A percentile compares a stretch with the other conserved stretches of the same genome.
Conservation (phyloP, 2,329 filamentous ascomycete genomes). For the Colletotrichum endophyticum region DNA sequence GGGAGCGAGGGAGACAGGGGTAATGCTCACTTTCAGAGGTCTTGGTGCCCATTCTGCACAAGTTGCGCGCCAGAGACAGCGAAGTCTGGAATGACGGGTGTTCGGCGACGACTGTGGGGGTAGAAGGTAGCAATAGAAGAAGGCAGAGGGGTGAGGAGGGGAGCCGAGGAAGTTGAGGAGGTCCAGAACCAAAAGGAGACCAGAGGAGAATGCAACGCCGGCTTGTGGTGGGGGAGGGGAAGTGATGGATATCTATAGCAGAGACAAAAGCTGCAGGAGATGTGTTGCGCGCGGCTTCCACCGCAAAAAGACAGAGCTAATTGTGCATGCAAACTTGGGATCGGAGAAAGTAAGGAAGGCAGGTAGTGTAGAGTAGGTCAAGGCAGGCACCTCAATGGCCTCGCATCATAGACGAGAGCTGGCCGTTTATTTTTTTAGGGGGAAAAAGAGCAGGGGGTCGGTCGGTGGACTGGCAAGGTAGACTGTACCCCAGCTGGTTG, state of each 20-base stretch:
- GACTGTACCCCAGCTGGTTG: background rate
- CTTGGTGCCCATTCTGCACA: slow-evolving; percentile 7
- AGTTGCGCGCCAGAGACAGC: slow-evolving; percentile 12
- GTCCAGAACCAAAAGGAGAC: background rate
- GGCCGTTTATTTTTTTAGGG: slow-evolving; percentile 9
- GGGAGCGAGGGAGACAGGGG: background rate
- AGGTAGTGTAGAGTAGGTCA: background rate
- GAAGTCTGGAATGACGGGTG: background rate
- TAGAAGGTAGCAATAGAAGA: background rate
- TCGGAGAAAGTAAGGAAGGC: background rate
- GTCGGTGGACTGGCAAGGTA: background rate
- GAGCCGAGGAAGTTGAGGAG: background rate
- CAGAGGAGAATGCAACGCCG: background rate
- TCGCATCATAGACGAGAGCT: slow-evolving; percentile 16
- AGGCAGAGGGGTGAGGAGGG: background rate
- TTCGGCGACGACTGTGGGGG: background rate
- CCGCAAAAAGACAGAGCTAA: background rate
- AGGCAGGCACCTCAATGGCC: slow-evolving; percentile 1
- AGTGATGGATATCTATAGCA: background rate
- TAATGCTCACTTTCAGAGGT: slow-evolving; percentile 14
- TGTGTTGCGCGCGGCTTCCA: background rate
- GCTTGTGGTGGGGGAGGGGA: background rate
- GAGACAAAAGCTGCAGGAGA: background rate
- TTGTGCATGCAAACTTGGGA: background rate
- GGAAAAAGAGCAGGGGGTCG: background rate